Percentiles rank a stretch among this genome's conserved stretches.
These are phyloP conservation scores for Postia placenta DNA, from an alignment of 768 basidiomycete species.

Conservation along the genomic window DNA sequence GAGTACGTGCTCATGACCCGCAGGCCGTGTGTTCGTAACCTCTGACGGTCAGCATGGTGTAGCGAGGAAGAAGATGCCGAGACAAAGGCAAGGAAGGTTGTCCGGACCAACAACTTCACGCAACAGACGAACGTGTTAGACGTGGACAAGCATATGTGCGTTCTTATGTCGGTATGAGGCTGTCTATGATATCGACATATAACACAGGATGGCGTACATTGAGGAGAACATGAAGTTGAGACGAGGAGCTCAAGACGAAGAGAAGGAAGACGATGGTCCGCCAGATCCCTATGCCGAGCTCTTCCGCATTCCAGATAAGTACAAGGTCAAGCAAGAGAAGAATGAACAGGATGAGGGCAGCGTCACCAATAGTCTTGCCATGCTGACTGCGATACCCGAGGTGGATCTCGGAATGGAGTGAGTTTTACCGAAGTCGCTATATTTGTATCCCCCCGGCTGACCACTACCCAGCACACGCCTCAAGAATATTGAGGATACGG, in stretches of 20 bases:
- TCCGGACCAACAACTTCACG: constrained; percentile 90
- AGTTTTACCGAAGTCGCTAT: constrained; percentile 33
- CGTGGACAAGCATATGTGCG: constrained; percentile 97
- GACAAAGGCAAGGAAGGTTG: constrained; percentile 64
- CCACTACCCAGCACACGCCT: constrained; percentile 59
- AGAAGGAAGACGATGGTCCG: constrained; percentile 37
- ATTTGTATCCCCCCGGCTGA: too few relatives aligned
- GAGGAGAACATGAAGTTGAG: constrained; percentile 86
- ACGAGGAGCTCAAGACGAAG: constrained; percentile 46
- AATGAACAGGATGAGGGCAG: constrained; percentile 76
- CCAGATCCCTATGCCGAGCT: constrained; percentile 76
- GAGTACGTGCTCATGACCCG: constrained; percentile 56
- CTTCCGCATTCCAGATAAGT: constrained; percentile 63
- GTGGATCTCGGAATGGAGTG: constrained; percentile 99
- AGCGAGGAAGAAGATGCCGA: constrained; percentile 64
- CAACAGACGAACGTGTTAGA: constrained; percentile 95
- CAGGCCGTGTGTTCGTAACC: too few relatives aligned
- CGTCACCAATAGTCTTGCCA: constrained; percentile 87
- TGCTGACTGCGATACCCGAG: constrained; percentile 97
- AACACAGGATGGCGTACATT: constrained; percentile 92
- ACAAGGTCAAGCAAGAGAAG: constrained; percentile 45
- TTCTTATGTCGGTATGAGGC: constrained; percentile 3
- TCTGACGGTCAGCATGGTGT: background rate
- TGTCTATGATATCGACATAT: background rate
- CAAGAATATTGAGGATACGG: constrained; percentile 95